Evolutionary conservation across 2,329 filamentous ascomycete genomes (phyloP).

Genomic region (Xylariales sp.): DNA sequence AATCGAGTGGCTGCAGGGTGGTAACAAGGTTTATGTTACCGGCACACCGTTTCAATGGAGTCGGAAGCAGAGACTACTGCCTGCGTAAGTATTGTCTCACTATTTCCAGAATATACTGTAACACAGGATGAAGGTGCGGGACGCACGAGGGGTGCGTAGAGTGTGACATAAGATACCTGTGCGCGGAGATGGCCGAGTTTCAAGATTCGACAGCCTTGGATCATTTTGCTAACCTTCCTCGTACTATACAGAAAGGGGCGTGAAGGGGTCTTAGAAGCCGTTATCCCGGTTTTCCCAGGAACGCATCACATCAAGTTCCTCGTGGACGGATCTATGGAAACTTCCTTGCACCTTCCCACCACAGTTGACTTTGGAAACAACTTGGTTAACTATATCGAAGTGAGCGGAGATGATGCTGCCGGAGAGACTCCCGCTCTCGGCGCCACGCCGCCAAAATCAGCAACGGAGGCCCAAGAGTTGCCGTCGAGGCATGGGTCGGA

Average conservation of each 20-base stretch:
- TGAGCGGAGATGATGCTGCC: conserved; percentile 52
- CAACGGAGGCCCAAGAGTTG: conserved; percentile 22
- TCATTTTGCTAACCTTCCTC: conserved; percentile 10
- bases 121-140: too few species aligned
- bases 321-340: conserved; percentile 89
- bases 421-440: conserved; percentile 21
- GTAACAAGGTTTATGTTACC: conserved; percentile 92
- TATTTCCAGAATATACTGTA: too few species aligned
- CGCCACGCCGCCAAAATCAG: conserved; percentile 18
- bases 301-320: conserved; percentile 97
- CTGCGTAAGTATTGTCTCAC: conserved; percentile 66
- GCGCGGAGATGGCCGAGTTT: too few species aligned
- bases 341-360: conserved; percentile 80
- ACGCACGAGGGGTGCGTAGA: too few species aligned
- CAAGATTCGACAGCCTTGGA: background rate
- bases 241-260: conserved; percentile 42
- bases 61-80: conserved; percentile 82
- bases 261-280: conserved; percentile 67
- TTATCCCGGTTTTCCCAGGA: conserved; percentile 80
- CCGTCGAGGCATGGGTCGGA: conserved; percentile 27
- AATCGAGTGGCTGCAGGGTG: conserved; percentile 79
- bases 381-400: conserved; percentile 96
- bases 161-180: too few species aligned
- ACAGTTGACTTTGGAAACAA: conserved; percentile 98
- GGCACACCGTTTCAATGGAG: conserved; percentile 98